Evolutionary conservation across 163 green algal species (phyloP).

Genomic region (Chlorella variabilis): DNA sequence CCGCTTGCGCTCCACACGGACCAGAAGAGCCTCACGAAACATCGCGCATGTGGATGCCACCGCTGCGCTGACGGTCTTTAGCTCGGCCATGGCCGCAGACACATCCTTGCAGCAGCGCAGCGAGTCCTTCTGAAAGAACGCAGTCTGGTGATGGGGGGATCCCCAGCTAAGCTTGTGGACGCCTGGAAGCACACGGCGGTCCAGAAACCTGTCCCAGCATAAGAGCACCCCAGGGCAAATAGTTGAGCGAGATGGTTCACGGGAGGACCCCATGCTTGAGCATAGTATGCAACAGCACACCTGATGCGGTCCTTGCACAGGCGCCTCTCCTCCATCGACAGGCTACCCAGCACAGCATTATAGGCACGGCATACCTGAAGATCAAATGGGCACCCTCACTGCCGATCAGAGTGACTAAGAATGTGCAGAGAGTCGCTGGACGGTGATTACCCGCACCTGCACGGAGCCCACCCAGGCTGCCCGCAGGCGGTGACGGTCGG

Average conservation of each 20-base stretch:
- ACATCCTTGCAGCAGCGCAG: conserved; percentile 24
- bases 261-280: too few relatives aligned
- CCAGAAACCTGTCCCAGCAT: conserved; percentile 64
- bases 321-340: conserved; percentile 78
- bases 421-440: too few relatives aligned
- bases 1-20: conserved; percentile 87
- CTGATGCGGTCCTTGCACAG: conserved; percentile 88
- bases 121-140: conserved; percentile 18
- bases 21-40: conserved; percentile 76
- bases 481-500: conserved; percentile 10
- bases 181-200: conserved; percentile 82
- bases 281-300: not conserved
- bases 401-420: too few relatives aligned
- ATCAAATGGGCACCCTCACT: too few relatives aligned
- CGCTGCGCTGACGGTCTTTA: conserved; percentile 65
- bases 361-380: conserved; percentile 21
- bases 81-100: conserved; percentile 65
- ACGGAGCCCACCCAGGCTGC: not conserved
- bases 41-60: conserved; percentile 70
- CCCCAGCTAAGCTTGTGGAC: conserved; percentile 74
- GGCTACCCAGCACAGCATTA: conserved; percentile 68
- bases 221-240: not conserved
- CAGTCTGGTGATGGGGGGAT: not conserved
- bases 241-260: not conserved
- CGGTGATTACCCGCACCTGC: too few relatives aligned